phyloP scores from a whole-genome alignment of 1,284 basidiomycete genomes.

The Coniophora puteana region DNA sequence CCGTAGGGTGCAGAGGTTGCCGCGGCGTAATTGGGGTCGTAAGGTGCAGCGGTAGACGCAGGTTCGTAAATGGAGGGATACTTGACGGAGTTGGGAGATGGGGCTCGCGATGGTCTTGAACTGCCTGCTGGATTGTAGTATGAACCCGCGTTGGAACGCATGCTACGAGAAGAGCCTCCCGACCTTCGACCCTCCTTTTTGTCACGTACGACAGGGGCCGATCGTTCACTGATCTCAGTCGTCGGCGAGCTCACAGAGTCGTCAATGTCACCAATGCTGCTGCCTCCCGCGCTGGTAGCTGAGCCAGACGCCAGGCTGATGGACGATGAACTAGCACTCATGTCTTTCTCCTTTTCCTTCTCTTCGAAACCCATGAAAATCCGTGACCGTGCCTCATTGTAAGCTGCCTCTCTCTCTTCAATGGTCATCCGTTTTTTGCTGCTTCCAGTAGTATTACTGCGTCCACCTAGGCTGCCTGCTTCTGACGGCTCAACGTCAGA shows the following conservation, averaged over 20 bases:
- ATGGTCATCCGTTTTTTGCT: constrained; percentile 70
- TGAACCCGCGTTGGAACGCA: constrained; percentile 46
- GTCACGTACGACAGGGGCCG: constrained; percentile 53
- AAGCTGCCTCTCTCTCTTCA: constrained; percentile 78
- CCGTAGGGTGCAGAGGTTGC: constrained; percentile 33
- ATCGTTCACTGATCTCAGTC: constrained; percentile 81
- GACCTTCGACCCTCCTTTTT: constrained; percentile 47
- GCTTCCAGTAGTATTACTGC: constrained; percentile 56
- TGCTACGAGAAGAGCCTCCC: constrained; percentile 50
- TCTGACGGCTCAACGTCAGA: constrained; percentile 78
- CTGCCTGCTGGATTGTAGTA: constrained; percentile 55
- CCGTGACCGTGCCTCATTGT: constrained; percentile 75
- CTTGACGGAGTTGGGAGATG: constrained; percentile 66
- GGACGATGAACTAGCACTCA: constrained; percentile 73
- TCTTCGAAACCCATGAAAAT: constrained; percentile 81
- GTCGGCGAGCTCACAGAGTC: constrained; percentile 65
- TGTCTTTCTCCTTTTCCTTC: constrained; percentile 69
- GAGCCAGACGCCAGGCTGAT: constrained; percentile 66
- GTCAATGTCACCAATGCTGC: constrained; percentile 57
- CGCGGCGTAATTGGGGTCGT: constrained; percentile 52
- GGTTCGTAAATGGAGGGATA: constrained; percentile 70
- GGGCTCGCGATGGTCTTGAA: constrained; percentile 64
- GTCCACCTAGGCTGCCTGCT: constrained; percentile 66
- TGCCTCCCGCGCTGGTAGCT: constrained; percentile 52
- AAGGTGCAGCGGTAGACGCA: constrained; percentile 37